Evolutionary conservation across 2,329 filamentous ascomycete genomes (phyloP).

Genomic region (Fusarium penzigii): DNA sequence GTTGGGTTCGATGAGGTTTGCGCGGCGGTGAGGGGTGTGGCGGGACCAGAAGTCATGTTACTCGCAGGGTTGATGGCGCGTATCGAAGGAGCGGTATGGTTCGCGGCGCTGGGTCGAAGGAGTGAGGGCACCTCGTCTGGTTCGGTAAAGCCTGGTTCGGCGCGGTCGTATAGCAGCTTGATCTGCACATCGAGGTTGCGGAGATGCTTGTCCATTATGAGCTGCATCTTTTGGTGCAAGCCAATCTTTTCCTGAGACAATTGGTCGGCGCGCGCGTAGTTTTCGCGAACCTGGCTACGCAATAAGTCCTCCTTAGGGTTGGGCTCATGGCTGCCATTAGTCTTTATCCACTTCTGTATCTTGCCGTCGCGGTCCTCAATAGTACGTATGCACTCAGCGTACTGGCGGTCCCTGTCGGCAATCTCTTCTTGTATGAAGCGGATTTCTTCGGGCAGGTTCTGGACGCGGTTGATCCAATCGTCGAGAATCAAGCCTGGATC

Average conservation of each 20-base stretch:
- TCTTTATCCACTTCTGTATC: slow-evolving; percentile 80
- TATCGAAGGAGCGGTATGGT: slow-evolving; percentile 44
- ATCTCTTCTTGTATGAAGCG: slow-evolving; percentile 84
- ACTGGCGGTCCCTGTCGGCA: slow-evolving; percentile 73
- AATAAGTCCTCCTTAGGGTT: slow-evolving; percentile 76
- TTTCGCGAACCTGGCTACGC: slow-evolving; percentile 65
- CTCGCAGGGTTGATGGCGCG: slow-evolving; percentile 46
- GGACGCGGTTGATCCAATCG: slow-evolving; percentile 73
- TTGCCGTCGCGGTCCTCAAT: slow-evolving; percentile 73
- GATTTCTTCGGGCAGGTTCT: slow-evolving; percentile 80
- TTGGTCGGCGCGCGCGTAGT: slow-evolving; percentile 67
- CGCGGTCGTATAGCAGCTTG: slow-evolving; percentile 61
- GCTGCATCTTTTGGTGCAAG: slow-evolving; percentile 64
- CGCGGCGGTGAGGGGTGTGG: slow-evolving; percentile 28
- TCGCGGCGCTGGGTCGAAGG: slow-evolving; percentile 58
- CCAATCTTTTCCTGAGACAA: slow-evolving; percentile 75
- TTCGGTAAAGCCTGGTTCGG: slow-evolving; percentile 62
- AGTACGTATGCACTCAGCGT: slow-evolving; percentile 66
- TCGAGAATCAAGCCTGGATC: slow-evolving; percentile 72
- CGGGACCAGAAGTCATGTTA: slow-evolving; percentile 30
- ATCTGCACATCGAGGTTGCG: slow-evolving; percentile 64
- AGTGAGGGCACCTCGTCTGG: slow-evolving; percentile 65
- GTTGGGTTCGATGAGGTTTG: slow-evolving; percentile 42
- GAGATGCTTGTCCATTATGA: slow-evolving; percentile 62
- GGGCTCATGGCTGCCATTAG: slow-evolving; percentile 69